These are phyloP conservation scores for Hericium erinaceus DNA, from an alignment of 768 basidiomycete species.

Conservation along the genomic window DNA sequence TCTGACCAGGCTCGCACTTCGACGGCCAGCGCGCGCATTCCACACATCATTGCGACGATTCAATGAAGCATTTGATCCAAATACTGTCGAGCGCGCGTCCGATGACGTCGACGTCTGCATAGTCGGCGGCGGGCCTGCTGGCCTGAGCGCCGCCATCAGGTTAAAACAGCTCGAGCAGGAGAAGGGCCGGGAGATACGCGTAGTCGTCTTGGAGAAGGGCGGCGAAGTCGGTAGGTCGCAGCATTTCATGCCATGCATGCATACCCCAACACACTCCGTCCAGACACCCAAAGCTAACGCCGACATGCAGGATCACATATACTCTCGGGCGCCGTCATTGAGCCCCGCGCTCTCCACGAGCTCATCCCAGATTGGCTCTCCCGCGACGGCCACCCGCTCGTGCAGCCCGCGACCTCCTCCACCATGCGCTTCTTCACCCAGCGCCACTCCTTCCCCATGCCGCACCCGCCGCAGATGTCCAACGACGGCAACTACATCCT, in stretches of 20 bases:
- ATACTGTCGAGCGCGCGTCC: constrained; percentile 65
- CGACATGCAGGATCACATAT: constrained; percentile 71
- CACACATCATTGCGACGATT: constrained; percentile 19
- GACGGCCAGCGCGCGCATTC: constrained; percentile 10
- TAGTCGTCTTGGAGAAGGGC: constrained; percentile 94
- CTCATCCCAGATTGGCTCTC: constrained; percentile 80
- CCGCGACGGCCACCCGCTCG: constrained; percentile 63
- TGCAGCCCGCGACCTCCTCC: constrained; percentile 67
- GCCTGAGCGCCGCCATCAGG: constrained; percentile 90
- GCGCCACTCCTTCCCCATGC: constrained; percentile 65
- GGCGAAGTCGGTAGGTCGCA: constrained; percentile 68
- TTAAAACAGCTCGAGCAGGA: constrained; percentile 87
- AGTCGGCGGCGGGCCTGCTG: constrained; percentile 92
- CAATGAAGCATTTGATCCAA: constrained; percentile 41
- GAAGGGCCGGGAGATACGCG: constrained; percentile 70
- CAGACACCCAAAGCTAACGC: too few species aligned
- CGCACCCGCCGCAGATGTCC: constrained; percentile 95
- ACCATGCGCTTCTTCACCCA: constrained; percentile 81
- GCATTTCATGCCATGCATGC: constrained; percentile 11
- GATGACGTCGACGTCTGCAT: constrained; percentile 97
- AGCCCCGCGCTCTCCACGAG: constrained; percentile 85
- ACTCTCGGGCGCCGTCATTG: constrained; percentile 91
- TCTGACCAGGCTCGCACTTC: not conserved
- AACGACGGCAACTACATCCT: constrained; percentile 92
- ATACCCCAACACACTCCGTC: not conserved